phyloP scores from a whole-genome alignment of 805 yeast species.

The Suhomyces tanzawaensis region DNA sequence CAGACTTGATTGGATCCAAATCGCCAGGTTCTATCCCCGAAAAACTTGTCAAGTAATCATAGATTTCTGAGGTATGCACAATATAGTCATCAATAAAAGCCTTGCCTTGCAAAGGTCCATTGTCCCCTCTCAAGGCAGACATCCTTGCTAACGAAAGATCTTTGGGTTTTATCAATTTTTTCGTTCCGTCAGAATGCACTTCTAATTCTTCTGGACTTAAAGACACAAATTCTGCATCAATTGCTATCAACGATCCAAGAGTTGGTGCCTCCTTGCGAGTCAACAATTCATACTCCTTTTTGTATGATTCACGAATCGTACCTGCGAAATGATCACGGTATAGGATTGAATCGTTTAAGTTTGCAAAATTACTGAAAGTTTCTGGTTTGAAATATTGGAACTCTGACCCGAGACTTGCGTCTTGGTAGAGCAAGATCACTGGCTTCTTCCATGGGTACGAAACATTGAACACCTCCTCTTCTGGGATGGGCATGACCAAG shows the following conservation, averaged over 20 bases:
- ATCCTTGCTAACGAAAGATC: slow-evolving; percentile 80
- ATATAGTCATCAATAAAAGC: slow-evolving; percentile 95
- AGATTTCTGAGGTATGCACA: slow-evolving; percentile 64
- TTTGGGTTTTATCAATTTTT: slow-evolving; percentile 70
- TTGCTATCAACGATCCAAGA: slow-evolving; percentile 78
- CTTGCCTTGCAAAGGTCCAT: slow-evolving; percentile 61
- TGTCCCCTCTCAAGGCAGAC: slow-evolving; percentile 75
- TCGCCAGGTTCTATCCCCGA: slow-evolving; percentile 97
- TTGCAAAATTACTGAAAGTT: slow-evolving; percentile 16
- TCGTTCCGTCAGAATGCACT: slow-evolving; percentile 68
- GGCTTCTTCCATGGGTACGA: slow-evolving; percentile 83
- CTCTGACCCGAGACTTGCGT: slow-evolving; percentile 38
- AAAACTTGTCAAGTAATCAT: slow-evolving; percentile 83
- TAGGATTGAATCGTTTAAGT: slow-evolving; percentile 60
- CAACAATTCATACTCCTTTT: slow-evolving; percentile 65
- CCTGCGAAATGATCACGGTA: slow-evolving; percentile 74
- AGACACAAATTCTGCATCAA: slow-evolving; percentile 95
- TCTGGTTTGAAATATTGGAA: slow-evolving; percentile 37
- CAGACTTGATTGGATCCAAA: slow-evolving; percentile 64
- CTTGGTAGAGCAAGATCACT: slow-evolving; percentile 63
- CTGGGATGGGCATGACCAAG: slow-evolving; percentile 71
- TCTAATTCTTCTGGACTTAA: slow-evolving; percentile 77
- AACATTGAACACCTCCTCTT: slow-evolving; percentile 74
- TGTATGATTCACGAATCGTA: slow-evolving; percentile 56
- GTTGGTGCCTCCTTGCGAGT: slow-evolving; percentile 68